These are phyloP conservation scores for Nicotiana tomentosiformis DNA, from an alignment of 257 asterid genomes.

Conservation along the genomic window DNA sequence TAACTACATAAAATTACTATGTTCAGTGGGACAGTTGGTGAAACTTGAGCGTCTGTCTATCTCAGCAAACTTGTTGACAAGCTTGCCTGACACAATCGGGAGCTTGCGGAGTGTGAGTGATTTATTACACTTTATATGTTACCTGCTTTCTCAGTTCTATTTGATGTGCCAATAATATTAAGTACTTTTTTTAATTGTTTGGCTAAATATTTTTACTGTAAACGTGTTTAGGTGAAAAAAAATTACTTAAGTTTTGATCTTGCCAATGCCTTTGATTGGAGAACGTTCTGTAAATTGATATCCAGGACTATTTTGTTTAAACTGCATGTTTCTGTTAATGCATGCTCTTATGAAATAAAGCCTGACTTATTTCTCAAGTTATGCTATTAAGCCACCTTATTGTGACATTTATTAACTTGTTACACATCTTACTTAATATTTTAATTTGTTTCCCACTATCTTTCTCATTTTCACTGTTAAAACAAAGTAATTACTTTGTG, in stretches of 20 bases:
- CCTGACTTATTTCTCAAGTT: neutral
- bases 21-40: slow-evolving; percentile 96
- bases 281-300: neutral
- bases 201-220: neutral
- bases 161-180: neutral
- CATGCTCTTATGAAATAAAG: neutral
- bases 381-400: neutral
- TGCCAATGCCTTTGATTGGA: neutral
- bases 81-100: slow-evolving; percentile 93
- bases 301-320: neutral
- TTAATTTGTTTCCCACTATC: neutral
- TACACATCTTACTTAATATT: neutral
- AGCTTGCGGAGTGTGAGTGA: slow-evolving; percentile 93
- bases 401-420: neutral
- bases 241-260: neutral
- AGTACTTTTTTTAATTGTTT: neutral
- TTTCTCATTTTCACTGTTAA: neutral
- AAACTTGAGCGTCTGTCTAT: slow-evolving; percentile 82
- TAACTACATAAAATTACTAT: neutral
- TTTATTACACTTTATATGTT: neutral
- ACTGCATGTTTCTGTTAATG: neutral
- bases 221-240: neutral
- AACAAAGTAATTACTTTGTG: neutral
- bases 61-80: slow-evolving; percentile 52
- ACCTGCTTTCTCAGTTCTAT: neutral